These are phyloP conservation scores for Saraca asoca DNA, from an alignment of 331 rosid genomes.

Conservation along the genomic window DNA sequence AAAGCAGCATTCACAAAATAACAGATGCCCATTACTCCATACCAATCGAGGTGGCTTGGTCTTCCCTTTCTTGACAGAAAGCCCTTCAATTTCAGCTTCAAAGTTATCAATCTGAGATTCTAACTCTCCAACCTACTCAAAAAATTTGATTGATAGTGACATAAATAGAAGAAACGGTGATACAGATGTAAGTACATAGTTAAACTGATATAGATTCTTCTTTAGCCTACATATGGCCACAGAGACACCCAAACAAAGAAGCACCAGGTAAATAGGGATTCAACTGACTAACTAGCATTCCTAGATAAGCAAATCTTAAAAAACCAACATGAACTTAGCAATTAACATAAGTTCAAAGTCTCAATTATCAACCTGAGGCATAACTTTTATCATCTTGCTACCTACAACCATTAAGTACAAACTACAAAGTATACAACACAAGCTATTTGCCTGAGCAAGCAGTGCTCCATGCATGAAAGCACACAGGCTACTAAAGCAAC, in stretches of 20 bases:
- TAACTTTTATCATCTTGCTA: conserved; percentile 15
- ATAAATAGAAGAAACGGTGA: conserved; percentile 29
- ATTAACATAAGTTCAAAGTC: conserved; percentile 23
- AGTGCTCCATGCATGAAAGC: conserved; percentile 1
- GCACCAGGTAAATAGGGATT: not conserved
- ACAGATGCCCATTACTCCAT: conserved; percentile 30
- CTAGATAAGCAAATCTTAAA: conserved; percentile 18
- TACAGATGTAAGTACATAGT: conserved; percentile 13
- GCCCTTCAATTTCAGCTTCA: conserved; percentile 97
- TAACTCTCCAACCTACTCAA: conserved; percentile 78
- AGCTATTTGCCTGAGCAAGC: conserved; percentile 18
- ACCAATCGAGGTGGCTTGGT: conserved; percentile 91
- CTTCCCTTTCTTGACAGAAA: conserved; percentile 89
- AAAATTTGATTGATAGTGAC: conserved; percentile 25
- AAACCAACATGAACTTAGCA: conserved; percentile 23
- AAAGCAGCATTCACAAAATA: conserved; percentile 21
- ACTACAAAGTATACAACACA: conserved; percentile 8
- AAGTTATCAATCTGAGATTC: conserved; percentile 93
- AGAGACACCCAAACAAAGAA: conserved; percentile 17
- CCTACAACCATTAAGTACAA: conserved; percentile 17
- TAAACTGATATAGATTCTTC: conserved; percentile 11
- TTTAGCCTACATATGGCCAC: conserved; percentile 9
- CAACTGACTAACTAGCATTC: conserved; percentile 3
- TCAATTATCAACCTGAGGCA: conserved; percentile 31
- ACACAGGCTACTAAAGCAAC: conserved; percentile 21